A percentile compares a stretch with the other conserved stretches of the same genome.
These are phyloP conservation scores for Babesia sp. DNA, from an alignment of 169 alveolate genomes.

Conservation along the genomic window DNA sequence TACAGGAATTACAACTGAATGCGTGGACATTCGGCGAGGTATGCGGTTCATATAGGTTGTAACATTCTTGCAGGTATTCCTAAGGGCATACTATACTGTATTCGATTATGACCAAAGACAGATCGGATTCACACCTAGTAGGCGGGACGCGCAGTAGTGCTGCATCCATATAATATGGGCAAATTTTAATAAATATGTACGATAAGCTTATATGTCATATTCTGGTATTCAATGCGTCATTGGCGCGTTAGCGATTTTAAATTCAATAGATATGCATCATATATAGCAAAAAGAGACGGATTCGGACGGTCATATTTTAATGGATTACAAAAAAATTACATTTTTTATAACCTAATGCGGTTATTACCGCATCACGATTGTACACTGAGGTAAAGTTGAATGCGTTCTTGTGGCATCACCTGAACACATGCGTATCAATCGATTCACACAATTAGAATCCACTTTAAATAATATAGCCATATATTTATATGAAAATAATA, in stretches of 20 bases:
- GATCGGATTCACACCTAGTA: slow-evolving; percentile 75
- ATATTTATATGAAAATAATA: no score
- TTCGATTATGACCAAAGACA: slow-evolving; percentile 74
- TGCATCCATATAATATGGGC: not conserved
- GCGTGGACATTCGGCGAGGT: slow-evolving; percentile 72
- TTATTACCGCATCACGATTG: no score
- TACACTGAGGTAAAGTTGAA: no score
- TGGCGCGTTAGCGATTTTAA: not conserved
- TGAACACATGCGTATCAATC: no score
- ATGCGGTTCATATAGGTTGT: not conserved
- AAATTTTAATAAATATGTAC: not conserved
- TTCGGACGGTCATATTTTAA: no score
- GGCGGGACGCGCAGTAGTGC: not conserved
- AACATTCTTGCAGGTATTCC: slow-evolving; percentile 54
- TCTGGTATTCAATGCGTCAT: not conserved
- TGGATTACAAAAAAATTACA: no score
- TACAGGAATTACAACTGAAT: slow-evolving; percentile 56
- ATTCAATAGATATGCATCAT: not conserved
- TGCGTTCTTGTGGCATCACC: no score
- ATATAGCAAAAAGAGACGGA: no score
- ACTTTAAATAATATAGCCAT: no score
- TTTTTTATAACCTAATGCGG: no score
- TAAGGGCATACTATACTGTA: slow-evolving; percentile 74
- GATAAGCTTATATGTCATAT: not conserved
- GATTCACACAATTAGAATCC: no score